Percentiles rank a stretch among this genome's conserved stretches.
These are phyloP conservation scores for Phytophthora meadii DNA, from an alignment of 352 stramenopile species.

Conservation along the genomic window DNA sequence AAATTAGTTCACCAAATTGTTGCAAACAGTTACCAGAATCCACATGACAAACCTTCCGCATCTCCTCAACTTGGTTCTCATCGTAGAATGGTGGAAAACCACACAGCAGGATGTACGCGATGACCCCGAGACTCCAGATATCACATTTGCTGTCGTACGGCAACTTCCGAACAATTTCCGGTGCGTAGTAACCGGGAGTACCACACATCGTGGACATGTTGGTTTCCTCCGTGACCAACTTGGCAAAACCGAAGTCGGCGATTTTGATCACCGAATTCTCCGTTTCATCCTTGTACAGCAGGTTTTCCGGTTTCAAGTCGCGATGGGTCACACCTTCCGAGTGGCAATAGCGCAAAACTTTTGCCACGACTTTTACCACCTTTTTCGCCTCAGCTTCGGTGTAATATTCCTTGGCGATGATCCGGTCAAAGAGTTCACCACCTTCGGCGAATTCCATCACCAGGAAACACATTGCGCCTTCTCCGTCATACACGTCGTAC, in stretches of 20 bases:
- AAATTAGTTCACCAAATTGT: too few species aligned
- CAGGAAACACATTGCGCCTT: slow-evolving; percentile 80
- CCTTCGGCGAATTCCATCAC: slow-evolving; percentile 91
- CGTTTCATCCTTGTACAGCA: slow-evolving; percentile 88
- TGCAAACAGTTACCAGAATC: background rate
- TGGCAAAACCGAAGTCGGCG: slow-evolving; percentile 92
- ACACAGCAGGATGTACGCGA: slow-evolving; percentile 95
- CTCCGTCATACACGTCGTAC: slow-evolving; percentile 84
- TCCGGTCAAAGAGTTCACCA: slow-evolving; percentile 94
- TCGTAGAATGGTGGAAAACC: slow-evolving; percentile 98
- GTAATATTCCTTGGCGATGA: slow-evolving; percentile 94
- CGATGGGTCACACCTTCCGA: slow-evolving; percentile 90
- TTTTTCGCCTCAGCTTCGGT: slow-evolving; percentile 88
- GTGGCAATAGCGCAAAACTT: slow-evolving; percentile 91
- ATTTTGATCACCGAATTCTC: slow-evolving; percentile 94
- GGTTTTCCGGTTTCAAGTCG: slow-evolving; percentile 98
- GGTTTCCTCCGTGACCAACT: slow-evolving; percentile 78
- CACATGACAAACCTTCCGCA: slow-evolving; percentile 59
- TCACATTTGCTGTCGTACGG: slow-evolving; percentile 96
- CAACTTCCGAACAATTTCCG: slow-evolving; percentile 95
- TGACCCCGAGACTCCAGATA: slow-evolving; percentile 94
- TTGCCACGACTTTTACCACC: slow-evolving; percentile 86
- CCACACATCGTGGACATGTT: slow-evolving; percentile 91
- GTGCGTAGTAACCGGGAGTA: slow-evolving; percentile 97
- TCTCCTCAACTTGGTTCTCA: slow-evolving; percentile 88